phyloP scores from a whole-genome alignment of 2,329 filamentous ascomycete species.

The Thielaviopsis punctulata region DNA sequence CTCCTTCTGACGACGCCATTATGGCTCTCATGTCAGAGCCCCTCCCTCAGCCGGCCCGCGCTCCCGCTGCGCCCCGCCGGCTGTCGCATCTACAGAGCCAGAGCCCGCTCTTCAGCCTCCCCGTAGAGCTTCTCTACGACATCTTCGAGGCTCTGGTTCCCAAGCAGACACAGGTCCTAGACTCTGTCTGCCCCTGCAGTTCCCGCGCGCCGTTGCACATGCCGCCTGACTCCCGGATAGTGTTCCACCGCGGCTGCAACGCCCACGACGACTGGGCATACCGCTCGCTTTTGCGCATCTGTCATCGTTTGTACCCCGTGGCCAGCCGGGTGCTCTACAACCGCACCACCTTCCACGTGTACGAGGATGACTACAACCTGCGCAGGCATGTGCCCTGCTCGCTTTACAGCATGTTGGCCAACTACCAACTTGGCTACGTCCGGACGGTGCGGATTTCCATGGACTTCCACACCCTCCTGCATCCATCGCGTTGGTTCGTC shows the following conservation, averaged over 20 bases:
- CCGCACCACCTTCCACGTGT: constrained; percentile 30
- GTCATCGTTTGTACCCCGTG: constrained; percentile 21
- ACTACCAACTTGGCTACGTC: constrained; percentile 7
- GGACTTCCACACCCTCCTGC: no score
- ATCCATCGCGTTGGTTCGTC: no score
- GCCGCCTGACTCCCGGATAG: no score
- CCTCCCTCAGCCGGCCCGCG: no score
- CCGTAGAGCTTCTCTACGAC: constrained; percentile 7
- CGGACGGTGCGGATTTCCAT: no score
- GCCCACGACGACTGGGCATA: no score
- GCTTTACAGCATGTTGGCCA: constrained; percentile 11
- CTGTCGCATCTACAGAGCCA: no score
- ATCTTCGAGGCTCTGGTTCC: constrained; percentile 1
- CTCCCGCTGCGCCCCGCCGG: no score
- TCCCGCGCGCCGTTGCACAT: no score
- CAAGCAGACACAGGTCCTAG: background rate
- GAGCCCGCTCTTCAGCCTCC: background rate
- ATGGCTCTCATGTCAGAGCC: background rate
- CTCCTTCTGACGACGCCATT: background rate
- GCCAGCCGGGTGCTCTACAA: constrained; percentile 28
- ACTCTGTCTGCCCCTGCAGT: no score
- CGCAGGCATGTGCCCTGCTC: background rate
- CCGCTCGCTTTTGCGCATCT: constrained; percentile 20
- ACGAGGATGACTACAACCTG: constrained; percentile 22
- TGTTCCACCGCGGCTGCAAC: no score